Percentiles rank a stretch among this genome's conserved stretches.
These are phyloP conservation scores for Suhomyces prunicola DNA, from an alignment of 805 yeast species.

Conservation along the genomic window DNA sequence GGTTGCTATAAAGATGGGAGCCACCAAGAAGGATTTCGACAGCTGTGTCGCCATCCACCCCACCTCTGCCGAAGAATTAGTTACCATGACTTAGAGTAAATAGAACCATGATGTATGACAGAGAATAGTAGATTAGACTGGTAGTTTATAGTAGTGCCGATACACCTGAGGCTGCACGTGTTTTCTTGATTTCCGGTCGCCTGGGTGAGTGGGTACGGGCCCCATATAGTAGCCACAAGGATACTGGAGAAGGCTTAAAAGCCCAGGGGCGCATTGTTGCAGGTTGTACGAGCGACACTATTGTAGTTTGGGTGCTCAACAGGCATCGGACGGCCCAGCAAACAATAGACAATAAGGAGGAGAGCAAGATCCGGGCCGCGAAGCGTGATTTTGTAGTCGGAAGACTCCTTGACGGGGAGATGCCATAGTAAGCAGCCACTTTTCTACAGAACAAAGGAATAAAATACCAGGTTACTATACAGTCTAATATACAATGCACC, in stretches of 20 bases:
- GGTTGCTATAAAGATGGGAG: conserved; percentile 98
- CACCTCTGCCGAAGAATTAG: conserved; percentile 96
- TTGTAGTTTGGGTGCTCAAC: background rate
- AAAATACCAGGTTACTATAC: background rate
- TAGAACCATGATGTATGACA: background rate
- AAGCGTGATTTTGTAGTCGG: background rate
- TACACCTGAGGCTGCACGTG: background rate
- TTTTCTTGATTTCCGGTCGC: background rate
- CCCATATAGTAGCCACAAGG: background rate
- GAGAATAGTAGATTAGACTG: background rate
- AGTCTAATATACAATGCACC: background rate
- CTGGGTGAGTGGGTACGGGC: background rate
- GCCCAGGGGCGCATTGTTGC: background rate
- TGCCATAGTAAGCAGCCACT: background rate
- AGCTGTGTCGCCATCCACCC: conserved; percentile 98
- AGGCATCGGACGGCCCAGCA: background rate
- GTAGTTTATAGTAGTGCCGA: background rate
- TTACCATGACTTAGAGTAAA: conserved; percentile 55
- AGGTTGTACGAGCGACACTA: background rate
- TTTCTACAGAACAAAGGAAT: background rate
- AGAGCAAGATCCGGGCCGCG: background rate
- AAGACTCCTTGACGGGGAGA: background rate
- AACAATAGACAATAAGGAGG: background rate
- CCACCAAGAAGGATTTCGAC: conserved; percentile 94
- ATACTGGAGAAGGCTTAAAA: background rate